These are phyloP conservation scores for Talaromyces verruculosus DNA, from an alignment of 2,329 filamentous ascomycete genomes.

Conservation along the genomic window DNA sequence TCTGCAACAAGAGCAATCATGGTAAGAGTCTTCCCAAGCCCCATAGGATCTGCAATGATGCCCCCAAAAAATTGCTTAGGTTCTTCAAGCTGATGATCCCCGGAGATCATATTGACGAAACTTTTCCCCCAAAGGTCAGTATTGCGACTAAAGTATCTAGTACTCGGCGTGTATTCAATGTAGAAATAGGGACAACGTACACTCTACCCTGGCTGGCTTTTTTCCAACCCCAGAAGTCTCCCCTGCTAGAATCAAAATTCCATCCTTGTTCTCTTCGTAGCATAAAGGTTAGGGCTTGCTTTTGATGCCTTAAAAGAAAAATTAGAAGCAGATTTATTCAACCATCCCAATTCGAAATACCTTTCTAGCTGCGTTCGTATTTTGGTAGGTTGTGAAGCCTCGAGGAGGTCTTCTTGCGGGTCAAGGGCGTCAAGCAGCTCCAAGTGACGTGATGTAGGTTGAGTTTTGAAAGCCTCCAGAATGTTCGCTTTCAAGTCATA, in stretches of 20 bases:
- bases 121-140: neutral
- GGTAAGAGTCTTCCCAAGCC: neutral
- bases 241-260: neutral
- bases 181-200: neutral
- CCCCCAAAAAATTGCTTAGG: neutral
- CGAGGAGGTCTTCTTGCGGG: neutral
- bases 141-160: too few species aligned
- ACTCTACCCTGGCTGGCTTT: neutral
- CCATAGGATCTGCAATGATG: neutral
- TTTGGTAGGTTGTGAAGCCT: neutral
- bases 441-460: neutral
- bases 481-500: neutral
- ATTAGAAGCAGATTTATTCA: neutral
- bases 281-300: neutral
- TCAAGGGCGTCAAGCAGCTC: neutral
- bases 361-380: neutral
- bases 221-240: neutral
- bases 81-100: neutral
- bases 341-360: neutral
- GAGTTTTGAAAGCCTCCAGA: neutral
- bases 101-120: neutral
- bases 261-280: neutral
- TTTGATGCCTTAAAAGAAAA: neutral
- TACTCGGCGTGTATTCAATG: too few species aligned
- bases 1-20: neutral